A percentile compares a stretch with the other conserved stretches of the same genome.
Conservation (phyloP, 345 rosid genomes). For the Jatropha curcas region DNA sequence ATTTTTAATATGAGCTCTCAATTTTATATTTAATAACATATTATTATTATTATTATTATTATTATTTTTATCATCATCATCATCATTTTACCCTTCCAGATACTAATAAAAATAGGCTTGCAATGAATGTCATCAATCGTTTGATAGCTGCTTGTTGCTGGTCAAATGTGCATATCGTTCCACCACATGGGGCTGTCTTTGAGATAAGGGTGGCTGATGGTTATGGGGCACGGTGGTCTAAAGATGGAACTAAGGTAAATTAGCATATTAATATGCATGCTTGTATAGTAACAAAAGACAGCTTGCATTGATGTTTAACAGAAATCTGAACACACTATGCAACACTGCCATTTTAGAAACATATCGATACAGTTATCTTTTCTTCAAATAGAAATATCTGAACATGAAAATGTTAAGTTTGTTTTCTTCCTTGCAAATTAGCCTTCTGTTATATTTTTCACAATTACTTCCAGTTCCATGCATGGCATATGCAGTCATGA, state of each 20-base stretch:
- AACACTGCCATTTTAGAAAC: background rate
- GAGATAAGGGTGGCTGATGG: slow-evolving; percentile 67
- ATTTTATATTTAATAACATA: background rate
- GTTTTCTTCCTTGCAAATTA: background rate
- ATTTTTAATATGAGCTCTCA: background rate
- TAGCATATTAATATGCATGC: background rate
- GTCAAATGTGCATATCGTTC: slow-evolving; percentile 64
- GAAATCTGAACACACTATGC: background rate
- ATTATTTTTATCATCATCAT: too few species aligned
- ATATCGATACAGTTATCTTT: background rate
- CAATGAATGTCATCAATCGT: slow-evolving; percentile 42
- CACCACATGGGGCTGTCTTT: slow-evolving; percentile 64
- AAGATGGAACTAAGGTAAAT: slow-evolving; percentile 68
- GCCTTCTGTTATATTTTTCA: background rate
- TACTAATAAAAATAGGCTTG: slow-evolving; percentile 53
- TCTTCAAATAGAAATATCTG: background rate
- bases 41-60: too few species aligned
- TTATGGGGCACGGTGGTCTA: slow-evolving; percentile 77
- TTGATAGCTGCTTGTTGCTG: slow-evolving; percentile 54
- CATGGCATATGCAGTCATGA: background rate
- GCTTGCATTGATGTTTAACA: background rate
- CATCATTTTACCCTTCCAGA: slow-evolving; percentile 43
- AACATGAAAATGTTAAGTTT: too few species aligned
- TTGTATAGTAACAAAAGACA: background rate
- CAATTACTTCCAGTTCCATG: background rate